phyloP scores from a whole-genome alignment of 2,329 filamentous ascomycete genomes.

The Pseudophaeomoniella oleicola region DNA sequence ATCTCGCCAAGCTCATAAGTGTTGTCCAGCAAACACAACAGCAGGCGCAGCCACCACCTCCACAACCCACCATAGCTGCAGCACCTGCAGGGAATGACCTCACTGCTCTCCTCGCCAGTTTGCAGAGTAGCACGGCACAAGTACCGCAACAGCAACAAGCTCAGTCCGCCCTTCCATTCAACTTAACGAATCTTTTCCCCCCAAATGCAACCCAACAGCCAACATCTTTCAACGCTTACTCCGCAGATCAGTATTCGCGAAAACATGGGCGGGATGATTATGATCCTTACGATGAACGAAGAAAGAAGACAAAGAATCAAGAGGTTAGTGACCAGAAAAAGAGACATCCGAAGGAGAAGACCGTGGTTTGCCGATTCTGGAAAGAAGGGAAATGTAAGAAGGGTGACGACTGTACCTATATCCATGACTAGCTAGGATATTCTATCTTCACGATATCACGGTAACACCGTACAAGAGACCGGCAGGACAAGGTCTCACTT shows the following conservation, averaged over 20 bases:
- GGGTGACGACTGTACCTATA: slow-evolving; percentile 35
- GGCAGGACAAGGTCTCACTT: too few species aligned
- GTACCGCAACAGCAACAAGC: not conserved
- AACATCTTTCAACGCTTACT: slow-evolving; percentile 5
- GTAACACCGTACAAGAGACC: too few species aligned
- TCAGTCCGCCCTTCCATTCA: not conserved
- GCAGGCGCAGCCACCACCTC: slow-evolving; percentile 6
- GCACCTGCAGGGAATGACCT: not conserved
- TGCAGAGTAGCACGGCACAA: too few species aligned
- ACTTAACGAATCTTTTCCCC: not conserved
- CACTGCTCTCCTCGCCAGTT: slow-evolving; percentile 3
- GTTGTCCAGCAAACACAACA: slow-evolving; percentile 16
- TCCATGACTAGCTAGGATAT: slow-evolving; percentile 29
- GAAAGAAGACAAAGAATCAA: slow-evolving; percentile 1
- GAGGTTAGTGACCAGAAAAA: slow-evolving; percentile 3
- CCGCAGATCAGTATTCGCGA: slow-evolving; percentile 3
- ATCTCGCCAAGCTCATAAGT: slow-evolving; percentile 3
- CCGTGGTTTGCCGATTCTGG: slow-evolving; percentile 37
- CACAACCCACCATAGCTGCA: not conserved
- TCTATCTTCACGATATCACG: too few species aligned
- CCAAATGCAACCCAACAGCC: slow-evolving; percentile 6
- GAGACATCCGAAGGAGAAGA: slow-evolving; percentile 25
- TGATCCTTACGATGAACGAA: slow-evolving; percentile 10
- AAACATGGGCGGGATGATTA: slow-evolving; percentile 8
- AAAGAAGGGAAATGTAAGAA: slow-evolving; percentile 39